phyloP scores from a whole-genome alignment of 148 eudicot genomes.

The Nepenthes mirabilis region DNA sequence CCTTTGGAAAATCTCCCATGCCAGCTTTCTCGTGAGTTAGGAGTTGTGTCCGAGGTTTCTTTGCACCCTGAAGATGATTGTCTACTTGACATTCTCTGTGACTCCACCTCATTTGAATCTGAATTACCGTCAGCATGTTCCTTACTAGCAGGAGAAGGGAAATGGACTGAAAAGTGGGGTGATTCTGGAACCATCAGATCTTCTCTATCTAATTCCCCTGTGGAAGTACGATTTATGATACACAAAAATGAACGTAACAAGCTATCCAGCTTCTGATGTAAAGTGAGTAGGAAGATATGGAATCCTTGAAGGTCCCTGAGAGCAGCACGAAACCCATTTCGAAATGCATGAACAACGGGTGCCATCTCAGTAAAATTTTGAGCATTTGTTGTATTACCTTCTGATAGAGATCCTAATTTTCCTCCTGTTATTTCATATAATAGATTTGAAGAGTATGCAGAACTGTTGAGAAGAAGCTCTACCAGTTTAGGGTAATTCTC shows the following conservation, averaged over 20 bases:
- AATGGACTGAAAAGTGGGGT: constrained; percentile 30
- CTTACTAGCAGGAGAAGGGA: constrained; percentile 33
- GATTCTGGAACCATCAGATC: constrained; percentile 61
- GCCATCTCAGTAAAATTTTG: constrained; percentile 30
- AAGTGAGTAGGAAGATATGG: constrained; percentile 87
- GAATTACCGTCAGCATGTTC: constrained; percentile 40
- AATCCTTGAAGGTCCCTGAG: constrained; percentile 91
- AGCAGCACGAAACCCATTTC: constrained; percentile 82
- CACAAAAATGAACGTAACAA: constrained; percentile 55
- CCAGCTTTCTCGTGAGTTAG: constrained; percentile 56
- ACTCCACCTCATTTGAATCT: constrained; percentile 44
- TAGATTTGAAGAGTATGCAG: constrained; percentile 58
- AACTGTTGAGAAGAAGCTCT: constrained; percentile 88
- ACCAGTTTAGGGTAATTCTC: constrained; percentile 79
- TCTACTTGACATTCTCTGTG: constrained; percentile 33
- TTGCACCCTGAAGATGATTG: constrained; percentile 45
- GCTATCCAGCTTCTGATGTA: constrained; percentile 81
- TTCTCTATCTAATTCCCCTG: constrained; percentile 63
- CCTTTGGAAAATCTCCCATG: constrained; percentile 58
- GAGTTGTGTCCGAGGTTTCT: constrained; percentile 55
- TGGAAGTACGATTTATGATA: constrained; percentile 43
- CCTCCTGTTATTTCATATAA: constrained; percentile 77
- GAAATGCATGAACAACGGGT: constrained; percentile 56
- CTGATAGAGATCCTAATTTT: constrained; percentile 50
- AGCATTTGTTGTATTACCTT: constrained; percentile 20